Evolutionary conservation across 2,329 filamentous ascomycete genomes (phyloP).

Genomic region (Sphaerulina populicola): DNA sequence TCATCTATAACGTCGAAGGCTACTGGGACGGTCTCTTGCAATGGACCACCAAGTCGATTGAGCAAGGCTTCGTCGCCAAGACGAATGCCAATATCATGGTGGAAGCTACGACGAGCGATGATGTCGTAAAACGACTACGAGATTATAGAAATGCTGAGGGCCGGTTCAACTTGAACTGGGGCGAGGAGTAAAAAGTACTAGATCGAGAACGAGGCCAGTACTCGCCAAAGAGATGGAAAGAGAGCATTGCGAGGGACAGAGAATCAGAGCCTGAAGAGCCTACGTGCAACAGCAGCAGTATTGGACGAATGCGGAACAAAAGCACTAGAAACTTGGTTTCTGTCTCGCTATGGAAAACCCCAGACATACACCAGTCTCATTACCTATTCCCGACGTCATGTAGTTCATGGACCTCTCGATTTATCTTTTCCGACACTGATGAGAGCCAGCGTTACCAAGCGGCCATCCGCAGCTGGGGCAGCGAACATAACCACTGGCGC

Average conservation of each 20-base stretch:
- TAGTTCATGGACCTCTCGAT: background rate
- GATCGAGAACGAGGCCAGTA: background rate
- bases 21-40: constrained; percentile 83
- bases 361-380: background rate
- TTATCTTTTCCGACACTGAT: background rate
- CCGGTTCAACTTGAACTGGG: constrained; percentile 77
- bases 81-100: constrained; percentile 69
- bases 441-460: background rate
- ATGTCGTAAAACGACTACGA: constrained; percentile 60
- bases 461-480: background rate
- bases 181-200: constrained; percentile 43
- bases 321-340: too few species aligned
- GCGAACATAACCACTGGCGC: background rate
- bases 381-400: background rate
- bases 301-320: too few species aligned
- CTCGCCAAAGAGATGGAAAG: background rate
- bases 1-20: constrained; percentile 77
- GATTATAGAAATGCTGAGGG: constrained; percentile 69
- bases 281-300: too few species aligned
- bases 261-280: too few species aligned
- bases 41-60: constrained; percentile 71
- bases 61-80: constrained; percentile 65
- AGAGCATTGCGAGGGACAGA: background rate
- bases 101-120: constrained; percentile 62
- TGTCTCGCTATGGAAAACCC: too few species aligned